Evolutionary conservation across 176 grass and related monocot genomes (phyloP).

Genomic region (Coix lacrymajobi): DNA sequence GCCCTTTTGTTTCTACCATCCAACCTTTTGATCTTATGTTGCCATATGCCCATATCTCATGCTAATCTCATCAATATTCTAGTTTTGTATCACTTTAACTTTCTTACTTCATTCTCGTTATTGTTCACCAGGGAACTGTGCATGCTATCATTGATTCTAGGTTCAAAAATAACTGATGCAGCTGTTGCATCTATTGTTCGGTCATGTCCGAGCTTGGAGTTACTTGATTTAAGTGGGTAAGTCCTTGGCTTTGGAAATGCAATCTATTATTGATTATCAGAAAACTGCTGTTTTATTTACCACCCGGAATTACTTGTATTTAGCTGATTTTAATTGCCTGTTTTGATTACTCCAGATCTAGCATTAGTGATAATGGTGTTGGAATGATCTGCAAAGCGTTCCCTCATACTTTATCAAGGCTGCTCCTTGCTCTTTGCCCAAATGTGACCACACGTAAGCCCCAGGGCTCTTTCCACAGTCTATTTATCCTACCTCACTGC

Average conservation of each 20-base stretch:
- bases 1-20: neutral
- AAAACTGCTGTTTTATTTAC: constrained; percentile 8
- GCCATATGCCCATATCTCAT: neutral
- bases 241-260: neutral
- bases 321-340: neutral
- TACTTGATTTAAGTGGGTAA: constrained; percentile 98
- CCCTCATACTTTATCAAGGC: constrained; percentile 67
- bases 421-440: constrained; percentile 85
- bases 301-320: neutral
- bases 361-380: constrained; percentile 87
- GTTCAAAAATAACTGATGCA: constrained; percentile 89
- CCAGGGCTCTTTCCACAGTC: neutral
- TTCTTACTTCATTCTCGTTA: constrained; percentile 14
- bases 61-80: constrained; percentile 3
- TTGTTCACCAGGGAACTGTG: constrained; percentile 64
- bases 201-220: constrained; percentile 65
- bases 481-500: neutral
- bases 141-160: constrained; percentile 84
- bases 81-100: neutral
- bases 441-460: constrained; percentile 78
- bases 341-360: constrained; percentile 59
- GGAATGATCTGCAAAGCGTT: constrained; percentile 86
- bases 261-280: neutral
- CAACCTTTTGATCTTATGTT: neutral
- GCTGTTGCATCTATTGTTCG: constrained; percentile 82